Evolutionary conservation across 2,329 filamentous ascomycete genomes (phyloP), one percentile per base, ranked within the genome.

Genomic region (Ophiostoma montium): DNA sequence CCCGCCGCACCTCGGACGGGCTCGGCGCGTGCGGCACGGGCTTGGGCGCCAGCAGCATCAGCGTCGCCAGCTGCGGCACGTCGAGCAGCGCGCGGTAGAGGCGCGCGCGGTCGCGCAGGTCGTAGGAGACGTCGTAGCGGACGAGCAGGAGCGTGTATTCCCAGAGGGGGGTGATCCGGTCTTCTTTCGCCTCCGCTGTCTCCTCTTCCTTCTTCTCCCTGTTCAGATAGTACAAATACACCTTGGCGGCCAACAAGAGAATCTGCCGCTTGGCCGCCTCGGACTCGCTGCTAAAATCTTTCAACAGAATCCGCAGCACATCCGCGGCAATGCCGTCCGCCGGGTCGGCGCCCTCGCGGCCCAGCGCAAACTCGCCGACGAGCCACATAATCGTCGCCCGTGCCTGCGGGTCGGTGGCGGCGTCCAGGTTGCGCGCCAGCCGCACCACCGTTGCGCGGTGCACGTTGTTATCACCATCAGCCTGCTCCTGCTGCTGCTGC

Each of bases 351-450:
- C 23, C 23, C 4, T 27, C 23, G 23, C 23, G 5, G 23, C 23
- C 23, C 23, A 27, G 4, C 0, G 90, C 80, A 58, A 94, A 96
- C 64, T 98, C 92, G 42, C 92, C 92, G 0, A 96, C 89, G 1
- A 98, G 77, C 92, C 92, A 98, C 57, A 98, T 84, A 54, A 98
- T 95, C 46, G 86, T 95, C 3, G 92, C 92, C 56, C 92, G 76
- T 3, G 92, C 92, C 53, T 88, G 83, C 1, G 92, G 81, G 53
- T 92, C 89, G 0, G 84, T 86, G 2, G 88, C 86, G 3, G 83
- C 84, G 60, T 95, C 92, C 2, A 98, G 76, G 53, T 95, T 89
- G 65, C 88, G 92, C 6, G 92, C 92, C 45, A 98, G 68, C 43
- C 87, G 78, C 32, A 96, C 78, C 1, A 96, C 88, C 0, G 92